Percentiles rank a stretch among this genome's conserved stretches.
Evolutionary conservation across 2,329 filamentous ascomycete species (phyloP).

Genomic region (Fusarium hainanense): DNA sequence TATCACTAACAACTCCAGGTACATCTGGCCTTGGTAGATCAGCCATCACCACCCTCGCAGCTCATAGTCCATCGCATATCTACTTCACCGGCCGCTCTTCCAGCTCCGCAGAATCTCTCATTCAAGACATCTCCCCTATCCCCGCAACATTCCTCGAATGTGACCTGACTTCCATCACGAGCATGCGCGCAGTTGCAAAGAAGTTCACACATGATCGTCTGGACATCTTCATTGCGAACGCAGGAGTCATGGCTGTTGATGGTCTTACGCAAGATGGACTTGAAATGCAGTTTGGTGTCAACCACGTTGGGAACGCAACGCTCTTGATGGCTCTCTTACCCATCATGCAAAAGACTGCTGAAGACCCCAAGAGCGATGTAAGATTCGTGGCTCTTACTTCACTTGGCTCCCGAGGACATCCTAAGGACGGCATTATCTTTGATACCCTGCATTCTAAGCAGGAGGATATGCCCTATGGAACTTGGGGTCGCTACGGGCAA

Average conservation of each 20-base stretch:
- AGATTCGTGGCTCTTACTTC: constrained; percentile 47
- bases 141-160: constrained; percentile 53
- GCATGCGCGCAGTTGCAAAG: constrained; percentile 57
- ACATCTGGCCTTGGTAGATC: constrained; percentile 47
- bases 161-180: constrained; percentile 62
- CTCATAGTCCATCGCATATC: constrained; percentile 62
- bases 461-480: constrained; percentile 46
- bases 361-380: constrained; percentile 28
- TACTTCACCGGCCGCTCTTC: constrained; percentile 64
- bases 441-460: constrained; percentile 45
- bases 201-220: constrained; percentile 56
- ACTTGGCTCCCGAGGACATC: constrained; percentile 42
- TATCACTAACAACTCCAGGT: constrained; percentile 46
- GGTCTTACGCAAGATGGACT: constrained; percentile 49
- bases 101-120: constrained; percentile 57
- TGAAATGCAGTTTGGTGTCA: constrained; percentile 52
- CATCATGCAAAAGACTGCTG: constrained; percentile 37
- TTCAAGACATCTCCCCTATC: constrained; percentile 49
- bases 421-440: constrained; percentile 46
- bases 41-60: constrained; percentile 44
- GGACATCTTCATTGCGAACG: constrained; percentile 54
- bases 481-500: constrained; percentile 61
- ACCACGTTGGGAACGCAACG: constrained; percentile 49
- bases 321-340: constrained; percentile 52
- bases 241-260: constrained; percentile 51